Evolutionary conservation across 805 yeast species (phyloP), one percentile per base, ranked within the genome.

Genomic region (Wickerhamiella hasegawae): DNA sequence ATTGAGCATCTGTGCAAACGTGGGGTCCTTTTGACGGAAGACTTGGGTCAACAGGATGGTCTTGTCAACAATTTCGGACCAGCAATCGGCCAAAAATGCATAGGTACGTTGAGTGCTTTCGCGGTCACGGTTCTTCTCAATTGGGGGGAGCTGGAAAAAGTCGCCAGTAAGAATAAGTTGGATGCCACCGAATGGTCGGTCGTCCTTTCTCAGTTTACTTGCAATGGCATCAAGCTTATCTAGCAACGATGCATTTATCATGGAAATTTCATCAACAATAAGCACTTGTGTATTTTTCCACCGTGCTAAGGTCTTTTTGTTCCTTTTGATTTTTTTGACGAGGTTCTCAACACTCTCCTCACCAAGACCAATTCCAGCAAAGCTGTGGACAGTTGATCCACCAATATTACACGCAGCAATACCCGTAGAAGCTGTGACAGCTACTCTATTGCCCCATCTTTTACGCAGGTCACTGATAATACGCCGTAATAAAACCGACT

Each of bases 361-460:
- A 2, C 90, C 94, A 1, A 84, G 54, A 0, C 97, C 97, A 36
- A 84, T 69, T 1, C 94, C 92, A 0, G 94, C 70, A 59, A 76
- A 83, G 48, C 79, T 66, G 54, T 87, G 93, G 20, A 90, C 62
- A 0, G 98, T 90, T 21, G 68, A 70, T 18, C 98, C 98, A 2
- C 92, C 94, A 46, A 90, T 79, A 47, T 84, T 83, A 28, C 83
- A 77, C 0, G 96, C 98, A 0, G 98, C 98, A 41, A 90, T 60
- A 1, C 98, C 98, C 0, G 98, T 90, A 0, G 95, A 80, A 0
- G 98, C 98, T 0, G 97, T 83, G 4, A 87, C 73, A 0, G 92
- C 94, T 3, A 90, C 81, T 3, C 63, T 60, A 10, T 45, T 37
- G 1, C 65, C 61, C 51, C 70, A 64, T 30, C 65, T 58, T 1